Base-by-base conservation (phyloP, 805 yeast species). In the Cyberlindnera galapagoensis region DNA sequence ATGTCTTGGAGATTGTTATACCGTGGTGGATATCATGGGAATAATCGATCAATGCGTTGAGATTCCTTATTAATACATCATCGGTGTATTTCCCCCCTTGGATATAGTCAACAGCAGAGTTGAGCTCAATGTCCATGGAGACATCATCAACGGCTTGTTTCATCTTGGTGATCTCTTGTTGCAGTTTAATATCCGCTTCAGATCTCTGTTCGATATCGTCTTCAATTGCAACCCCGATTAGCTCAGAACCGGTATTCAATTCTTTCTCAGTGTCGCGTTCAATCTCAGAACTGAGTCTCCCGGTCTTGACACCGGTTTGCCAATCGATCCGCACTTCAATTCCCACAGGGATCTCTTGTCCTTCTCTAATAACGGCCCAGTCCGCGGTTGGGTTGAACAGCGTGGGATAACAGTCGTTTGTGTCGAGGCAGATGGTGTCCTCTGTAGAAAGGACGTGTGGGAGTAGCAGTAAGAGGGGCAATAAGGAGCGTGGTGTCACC, bases 281-380 rank as follows among this genome's bases (percentile, higher is more conserved):
- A 7, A 17, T 13, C 7, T 19, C 27, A 11, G 21, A 31, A 18
- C 62, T 69, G 39, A 74, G 44, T 43, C 75, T 81, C 1, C 95
- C 96, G 54, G 80, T 82, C 46, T 69, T 74, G 18, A 59, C 55
- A 13, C 80, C 78, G 0, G 87, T 76, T n/a, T 79, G 84, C 36
- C 87, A 57, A 52, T 85, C 79, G 44, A 88, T 47, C 42, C 84
- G 65, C 9, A 87, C 74, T 54, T 53, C 56, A 21, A 83, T 57
- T 0, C 97, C 97, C 6, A 71, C 72, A 1, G 96, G 95, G 4
- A 88, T 66, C 7, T 70, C 66, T 48, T 85, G 95, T n/a, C 78
- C 86, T 29, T 71, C 78, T 43, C 59, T 65, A 5, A 88, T 71
- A 2, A 51, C 50, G 58, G 77, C 75, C 94, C 95, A 88, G 42